Conservation (phyloP, 1,139 yeast genomes). For the Saccharomycopsis phalli region DNA sequence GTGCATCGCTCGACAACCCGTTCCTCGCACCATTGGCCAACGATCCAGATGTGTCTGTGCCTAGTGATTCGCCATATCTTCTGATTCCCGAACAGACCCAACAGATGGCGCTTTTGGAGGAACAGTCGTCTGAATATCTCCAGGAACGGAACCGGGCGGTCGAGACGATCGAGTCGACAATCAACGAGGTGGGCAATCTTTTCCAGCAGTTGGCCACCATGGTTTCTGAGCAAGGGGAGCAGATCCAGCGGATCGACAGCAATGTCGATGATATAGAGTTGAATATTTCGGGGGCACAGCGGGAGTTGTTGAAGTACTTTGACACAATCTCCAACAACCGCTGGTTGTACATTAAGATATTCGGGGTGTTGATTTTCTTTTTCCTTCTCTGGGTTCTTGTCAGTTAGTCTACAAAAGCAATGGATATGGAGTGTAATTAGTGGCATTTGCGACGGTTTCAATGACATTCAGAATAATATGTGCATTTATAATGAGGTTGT, state of each 20-base stretch:
- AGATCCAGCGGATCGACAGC: slow-evolving; percentile 88
- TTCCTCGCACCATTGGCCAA: slow-evolving; percentile 27
- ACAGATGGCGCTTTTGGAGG: slow-evolving; percentile 66
- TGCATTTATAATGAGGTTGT: too few relatives aligned
- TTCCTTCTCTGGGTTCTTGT: slow-evolving; percentile 74
- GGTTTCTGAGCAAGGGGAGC: slow-evolving; percentile 97
- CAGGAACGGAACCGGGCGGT: slow-evolving; percentile 86
- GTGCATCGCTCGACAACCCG: slow-evolving; percentile 30
- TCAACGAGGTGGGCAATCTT: slow-evolving; percentile 90
- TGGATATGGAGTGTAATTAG: too few relatives aligned
- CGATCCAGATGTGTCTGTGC: slow-evolving; percentile 19
- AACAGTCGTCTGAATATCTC: slow-evolving; percentile 58
- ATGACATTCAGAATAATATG: too few relatives aligned
- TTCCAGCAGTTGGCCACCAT: slow-evolving; percentile 93
- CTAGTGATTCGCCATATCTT: slow-evolving; percentile 18
- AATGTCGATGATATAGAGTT: slow-evolving; percentile 89
- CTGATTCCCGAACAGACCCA: slow-evolving; percentile 56
- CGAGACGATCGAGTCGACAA: slow-evolving; percentile 91
- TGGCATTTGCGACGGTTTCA: too few relatives aligned
- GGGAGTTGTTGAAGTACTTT: slow-evolving; percentile 85
- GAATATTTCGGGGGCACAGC: slow-evolving; percentile 88
- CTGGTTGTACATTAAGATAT: slow-evolving; percentile 84
- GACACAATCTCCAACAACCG: slow-evolving; percentile 83
- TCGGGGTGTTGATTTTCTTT: slow-evolving; percentile 76
- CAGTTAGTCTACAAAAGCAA: slow-evolving; percentile 38